Percentiles rank a stretch among this genome's conserved stretches.
Conservation (phyloP, 1,139 yeast genomes). For the Saccharomyces hybrid region DNA sequence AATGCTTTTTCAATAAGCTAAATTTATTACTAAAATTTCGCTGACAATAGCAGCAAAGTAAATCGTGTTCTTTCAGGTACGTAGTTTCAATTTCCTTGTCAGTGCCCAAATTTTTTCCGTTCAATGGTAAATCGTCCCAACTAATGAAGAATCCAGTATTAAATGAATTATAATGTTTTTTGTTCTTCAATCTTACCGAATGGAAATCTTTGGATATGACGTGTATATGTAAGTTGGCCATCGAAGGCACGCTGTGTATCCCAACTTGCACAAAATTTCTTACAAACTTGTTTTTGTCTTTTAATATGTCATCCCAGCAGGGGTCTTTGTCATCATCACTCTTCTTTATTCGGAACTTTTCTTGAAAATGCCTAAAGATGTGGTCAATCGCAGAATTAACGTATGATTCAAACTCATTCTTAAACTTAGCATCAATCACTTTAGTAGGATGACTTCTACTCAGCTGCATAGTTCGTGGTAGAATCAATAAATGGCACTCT, state of each 20-base stretch:
- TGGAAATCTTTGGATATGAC: slow-evolving; percentile 58
- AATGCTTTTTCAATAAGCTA: slow-evolving; percentile 41
- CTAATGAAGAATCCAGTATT: slow-evolving; percentile 55
- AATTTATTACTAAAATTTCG: slow-evolving; percentile 41
- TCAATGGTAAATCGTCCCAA: slow-evolving; percentile 39
- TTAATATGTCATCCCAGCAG: slow-evolving; percentile 5
- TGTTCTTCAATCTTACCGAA: slow-evolving; percentile 48
- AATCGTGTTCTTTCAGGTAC: slow-evolving; percentile 34
- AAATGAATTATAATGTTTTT: slow-evolving; percentile 66
- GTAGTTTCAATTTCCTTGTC: slow-evolving; percentile 23
- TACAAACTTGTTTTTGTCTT: slow-evolving; percentile 23
- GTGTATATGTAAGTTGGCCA: slow-evolving; percentile 65
- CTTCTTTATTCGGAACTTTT: slow-evolving; percentile 9
- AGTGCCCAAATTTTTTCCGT: slow-evolving; percentile 11
- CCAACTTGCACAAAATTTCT: slow-evolving; percentile 48
- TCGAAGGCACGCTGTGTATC: slow-evolving; percentile 63
- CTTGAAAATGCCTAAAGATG: slow-evolving; percentile 35
- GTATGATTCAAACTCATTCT: slow-evolving; percentile 33
- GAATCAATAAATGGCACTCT: slow-evolving; percentile 48
- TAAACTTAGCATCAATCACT: slow-evolving; percentile 39
- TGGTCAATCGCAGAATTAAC: slow-evolving; percentile 39
- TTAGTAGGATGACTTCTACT: slow-evolving; percentile 46
- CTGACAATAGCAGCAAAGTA: slow-evolving; percentile 46
- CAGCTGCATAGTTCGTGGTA: slow-evolving; percentile 43
- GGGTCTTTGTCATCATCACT: background rate